phyloP scores from a whole-genome alignment of 805 yeast genomes.

The Wickerhamiella australiensis region DNA sequence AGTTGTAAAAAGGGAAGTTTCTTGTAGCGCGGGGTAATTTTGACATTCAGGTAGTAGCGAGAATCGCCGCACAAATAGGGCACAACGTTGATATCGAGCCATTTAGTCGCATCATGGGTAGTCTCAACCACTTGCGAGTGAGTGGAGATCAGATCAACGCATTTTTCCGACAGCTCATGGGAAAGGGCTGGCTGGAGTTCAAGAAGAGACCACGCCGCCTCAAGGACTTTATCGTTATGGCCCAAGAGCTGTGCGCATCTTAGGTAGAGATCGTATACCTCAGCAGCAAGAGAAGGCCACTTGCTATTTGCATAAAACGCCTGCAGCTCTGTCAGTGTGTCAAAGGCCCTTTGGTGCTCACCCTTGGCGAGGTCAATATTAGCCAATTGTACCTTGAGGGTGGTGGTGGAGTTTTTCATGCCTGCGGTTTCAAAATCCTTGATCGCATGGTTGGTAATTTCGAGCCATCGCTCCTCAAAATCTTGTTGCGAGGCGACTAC shows the following conservation, averaged over 20 bases:
- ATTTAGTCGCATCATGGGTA: constrained; percentile 27
- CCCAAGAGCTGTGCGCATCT: constrained; percentile 40
- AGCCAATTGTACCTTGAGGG: constrained; percentile 70
- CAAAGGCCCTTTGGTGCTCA: constrained; percentile 48
- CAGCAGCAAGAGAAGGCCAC: constrained; percentile 61
- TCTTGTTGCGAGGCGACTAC: constrained; percentile 24
- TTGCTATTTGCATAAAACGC: constrained; percentile 54
- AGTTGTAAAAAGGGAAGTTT: constrained; percentile 15
- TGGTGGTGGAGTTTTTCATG: constrained; percentile 55
- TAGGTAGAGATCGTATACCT: constrained; percentile 53
- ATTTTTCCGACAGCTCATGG: constrained; percentile 16
- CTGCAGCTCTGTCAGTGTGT: constrained; percentile 55
- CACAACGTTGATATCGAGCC: constrained; percentile 30
- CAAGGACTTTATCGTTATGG: constrained; percentile 22
- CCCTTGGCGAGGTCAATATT: constrained; percentile 46
- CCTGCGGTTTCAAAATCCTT: constrained; percentile 39
- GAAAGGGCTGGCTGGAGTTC: constrained; percentile 19
- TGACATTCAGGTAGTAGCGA: constrained; percentile 32
- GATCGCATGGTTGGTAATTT: constrained; percentile 45
- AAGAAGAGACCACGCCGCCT: constrained; percentile 24
- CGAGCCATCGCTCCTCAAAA: constrained; percentile 36
- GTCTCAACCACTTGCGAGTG: constrained; percentile 19
- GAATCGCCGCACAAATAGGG: constrained; percentile 32
- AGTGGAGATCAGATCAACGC: constrained; percentile 19
- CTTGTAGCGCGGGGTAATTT: constrained; percentile 28